Evolutionary conservation across 805 yeast species (phyloP).

Genomic region (Wickerhamiella parazyma): DNA sequence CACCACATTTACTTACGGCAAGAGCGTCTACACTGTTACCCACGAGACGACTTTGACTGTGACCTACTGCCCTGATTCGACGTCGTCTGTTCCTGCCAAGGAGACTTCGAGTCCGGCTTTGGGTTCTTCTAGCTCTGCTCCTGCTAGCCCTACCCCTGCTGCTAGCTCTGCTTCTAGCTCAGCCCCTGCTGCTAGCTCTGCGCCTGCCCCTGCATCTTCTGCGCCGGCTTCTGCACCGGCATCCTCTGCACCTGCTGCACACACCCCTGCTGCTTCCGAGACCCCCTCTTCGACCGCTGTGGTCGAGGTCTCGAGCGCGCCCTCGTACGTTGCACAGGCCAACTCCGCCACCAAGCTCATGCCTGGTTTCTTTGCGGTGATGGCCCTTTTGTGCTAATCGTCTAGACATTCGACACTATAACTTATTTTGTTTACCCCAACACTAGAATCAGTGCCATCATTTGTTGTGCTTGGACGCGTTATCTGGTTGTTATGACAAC

Average conservation of each 20-base stretch:
- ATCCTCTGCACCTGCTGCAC: too few relatives aligned
- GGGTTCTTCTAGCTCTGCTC: too few relatives aligned
- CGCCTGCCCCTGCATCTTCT: too few relatives aligned
- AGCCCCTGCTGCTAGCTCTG: too few relatives aligned
- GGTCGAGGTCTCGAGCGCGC: not conserved
- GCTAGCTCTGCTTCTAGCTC: too few relatives aligned
- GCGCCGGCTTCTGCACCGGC: too few relatives aligned
- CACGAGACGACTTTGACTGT: conserved; percentile 70
- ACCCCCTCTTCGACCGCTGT: not conserved
- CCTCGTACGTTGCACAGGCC: not conserved
- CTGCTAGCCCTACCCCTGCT: not conserved
- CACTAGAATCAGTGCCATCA: not conserved
- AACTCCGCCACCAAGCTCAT: not conserved
- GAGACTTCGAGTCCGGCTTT: not conserved
- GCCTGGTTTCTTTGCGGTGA: not conserved
- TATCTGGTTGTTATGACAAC: too few relatives aligned
- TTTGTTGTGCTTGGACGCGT: too few relatives aligned
- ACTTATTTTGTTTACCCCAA: not conserved
- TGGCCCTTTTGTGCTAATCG: not conserved
- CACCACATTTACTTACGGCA: conserved; percentile 51
- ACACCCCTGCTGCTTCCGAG: not conserved
- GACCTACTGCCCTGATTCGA: conserved; percentile 48
- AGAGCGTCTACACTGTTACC: conserved; percentile 59
- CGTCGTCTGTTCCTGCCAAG: not conserved
- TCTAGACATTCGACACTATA: too few relatives aligned